Evolutionary conservation across 768 basidiomycete species (phyloP).

Genomic region (Leucocoprinus sp.): DNA sequence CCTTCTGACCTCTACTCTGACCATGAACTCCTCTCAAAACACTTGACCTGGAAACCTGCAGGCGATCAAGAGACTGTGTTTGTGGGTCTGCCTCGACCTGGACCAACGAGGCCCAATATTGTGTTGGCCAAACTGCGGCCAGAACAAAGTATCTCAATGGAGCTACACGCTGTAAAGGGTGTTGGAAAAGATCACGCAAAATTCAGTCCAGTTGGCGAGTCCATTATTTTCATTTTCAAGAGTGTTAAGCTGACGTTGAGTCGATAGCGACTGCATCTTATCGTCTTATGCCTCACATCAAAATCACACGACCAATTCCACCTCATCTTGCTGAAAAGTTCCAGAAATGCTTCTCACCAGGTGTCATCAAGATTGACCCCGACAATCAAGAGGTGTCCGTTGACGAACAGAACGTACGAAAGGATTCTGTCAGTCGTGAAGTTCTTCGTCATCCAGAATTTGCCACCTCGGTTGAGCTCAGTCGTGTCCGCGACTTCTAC

Average conservation of each 20-base stretch:
- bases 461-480: constrained; percentile 70
- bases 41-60: constrained; percentile 70
- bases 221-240: not conserved
- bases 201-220: constrained; percentile 86
- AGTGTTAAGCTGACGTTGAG: not conserved
- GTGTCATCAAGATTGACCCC: constrained; percentile 61
- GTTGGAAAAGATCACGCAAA: constrained; percentile 95
- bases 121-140: constrained; percentile 88
- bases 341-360: constrained; percentile 78
- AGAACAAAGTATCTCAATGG: constrained; percentile 79
- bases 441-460: constrained; percentile 92
- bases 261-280: constrained; percentile 86
- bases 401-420: constrained; percentile 57
- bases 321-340: constrained; percentile 75
- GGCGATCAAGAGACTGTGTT: constrained; percentile 73
- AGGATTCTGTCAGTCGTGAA: constrained; percentile 87
- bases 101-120: constrained; percentile 71
- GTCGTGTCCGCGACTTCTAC: constrained; percentile 86
- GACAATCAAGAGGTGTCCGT: constrained; percentile 53
- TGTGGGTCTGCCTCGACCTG: constrained; percentile 36
- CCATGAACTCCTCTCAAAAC: constrained; percentile 56
- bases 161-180: constrained; percentile 87
- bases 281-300: constrained; percentile 82
- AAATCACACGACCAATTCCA: constrained; percentile 68
- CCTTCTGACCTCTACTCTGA: constrained; percentile 64